Conservation (phyloP, 345 rosid genomes). For the Draba incana region DNA sequence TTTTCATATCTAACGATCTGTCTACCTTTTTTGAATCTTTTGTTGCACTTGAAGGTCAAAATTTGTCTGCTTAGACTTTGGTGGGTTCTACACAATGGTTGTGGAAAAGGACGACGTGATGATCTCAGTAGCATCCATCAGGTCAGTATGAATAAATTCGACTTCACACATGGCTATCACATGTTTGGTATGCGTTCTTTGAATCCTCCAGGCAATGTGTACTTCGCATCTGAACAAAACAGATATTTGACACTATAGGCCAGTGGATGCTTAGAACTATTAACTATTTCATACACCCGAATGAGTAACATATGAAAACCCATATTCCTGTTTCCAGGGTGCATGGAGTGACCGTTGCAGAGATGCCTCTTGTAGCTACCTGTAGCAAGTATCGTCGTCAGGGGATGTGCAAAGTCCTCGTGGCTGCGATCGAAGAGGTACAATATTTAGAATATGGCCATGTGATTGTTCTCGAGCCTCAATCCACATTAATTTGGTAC, state of each 20-base stretch:
- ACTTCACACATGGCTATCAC: background rate
- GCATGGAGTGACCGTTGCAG: conserved; percentile 83
- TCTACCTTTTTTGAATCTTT: conserved; percentile 8
- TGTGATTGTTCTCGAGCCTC: conserved; percentile 18
- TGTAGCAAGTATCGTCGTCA: conserved; percentile 83
- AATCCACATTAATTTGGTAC: conserved; percentile 5
- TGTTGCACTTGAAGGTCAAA: conserved; percentile 65
- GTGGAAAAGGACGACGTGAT: conserved; percentile 87
- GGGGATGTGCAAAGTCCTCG: conserved; percentile 89
- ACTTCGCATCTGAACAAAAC: too few species aligned
- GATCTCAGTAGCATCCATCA: conserved; percentile 89
- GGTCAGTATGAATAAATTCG: conserved; percentile 49
- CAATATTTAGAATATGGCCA: conserved; percentile 1
- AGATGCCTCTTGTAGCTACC: conserved; percentile 98
- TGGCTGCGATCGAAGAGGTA: conserved; percentile 88
- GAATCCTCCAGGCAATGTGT: too few species aligned
- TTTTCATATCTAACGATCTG: background rate
- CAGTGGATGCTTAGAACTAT: conserved; percentile 2
- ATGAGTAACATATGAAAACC: conserved; percentile 15
- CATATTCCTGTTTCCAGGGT: conserved; percentile 54
- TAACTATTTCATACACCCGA: background rate
- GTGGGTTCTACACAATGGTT: conserved; percentile 78
- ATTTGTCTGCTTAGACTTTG: conserved; percentile 78
- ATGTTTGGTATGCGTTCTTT: background rate
- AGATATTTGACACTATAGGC: conserved; percentile 2